phyloP scores from a whole-genome alignment of 176 grass and related monocot species.

The Oryza nivara region DNA sequence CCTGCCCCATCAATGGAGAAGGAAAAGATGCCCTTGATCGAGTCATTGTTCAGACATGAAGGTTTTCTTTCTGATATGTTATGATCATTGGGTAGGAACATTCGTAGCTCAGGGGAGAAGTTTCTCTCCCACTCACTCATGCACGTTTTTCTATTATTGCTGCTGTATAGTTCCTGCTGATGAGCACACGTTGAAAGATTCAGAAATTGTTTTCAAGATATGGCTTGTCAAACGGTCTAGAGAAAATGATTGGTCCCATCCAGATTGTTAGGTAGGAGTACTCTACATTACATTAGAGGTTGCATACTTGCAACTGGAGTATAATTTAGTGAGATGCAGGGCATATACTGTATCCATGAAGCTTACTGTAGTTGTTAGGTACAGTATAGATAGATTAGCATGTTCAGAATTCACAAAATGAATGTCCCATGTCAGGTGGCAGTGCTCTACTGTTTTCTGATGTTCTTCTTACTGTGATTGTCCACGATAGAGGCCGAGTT shows the following conservation, averaged over 20 bases:
- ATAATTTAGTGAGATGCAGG: neutral
- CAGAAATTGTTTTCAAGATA: neutral
- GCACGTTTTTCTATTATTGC: neutral
- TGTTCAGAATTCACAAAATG: too few species aligned
- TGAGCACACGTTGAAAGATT: neutral
- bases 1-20: neutral
- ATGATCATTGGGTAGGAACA: constrained; percentile 20
- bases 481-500: too few species aligned
- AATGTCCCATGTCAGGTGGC: too few species aligned
- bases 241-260: constrained; percentile 11
- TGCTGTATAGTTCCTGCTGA: neutral
- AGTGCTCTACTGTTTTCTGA: too few species aligned
- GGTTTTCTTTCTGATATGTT: constrained; percentile 5
- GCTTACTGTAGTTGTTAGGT: neutral
- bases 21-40: neutral
- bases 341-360: neutral
- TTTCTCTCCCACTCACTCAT: constrained; percentile 7
- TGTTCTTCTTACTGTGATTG: too few species aligned
- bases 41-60: constrained; percentile 15
- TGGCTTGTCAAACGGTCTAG: constrained; percentile 7
- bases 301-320: neutral
- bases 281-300: neutral
- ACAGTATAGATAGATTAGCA: too few species aligned
- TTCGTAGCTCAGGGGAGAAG: constrained; percentile 9
- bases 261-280: neutral